Base-by-base conservation (phyloP, 371 early-diverging fungal species). In the Apophysomyces sp. region DNA sequence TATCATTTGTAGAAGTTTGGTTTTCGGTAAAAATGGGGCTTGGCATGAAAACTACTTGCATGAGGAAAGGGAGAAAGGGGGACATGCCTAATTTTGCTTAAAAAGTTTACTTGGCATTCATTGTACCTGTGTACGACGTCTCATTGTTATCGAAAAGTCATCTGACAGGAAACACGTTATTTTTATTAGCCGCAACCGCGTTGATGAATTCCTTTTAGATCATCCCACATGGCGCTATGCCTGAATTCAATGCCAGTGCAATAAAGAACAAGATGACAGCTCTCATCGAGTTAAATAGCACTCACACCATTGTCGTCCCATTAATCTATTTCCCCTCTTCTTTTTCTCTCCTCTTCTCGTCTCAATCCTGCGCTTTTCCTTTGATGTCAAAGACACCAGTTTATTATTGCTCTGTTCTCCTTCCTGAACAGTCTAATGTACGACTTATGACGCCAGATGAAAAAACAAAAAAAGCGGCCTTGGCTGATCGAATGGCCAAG, bases 191-290 rank as follows among this genome's bases (percentile, higher is more conserved):
- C 49, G 49, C 49, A 44, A 44, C 21, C 49, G 49, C 49, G 49
- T 44, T 44, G 49, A 44, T 44, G 24, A 9, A 44, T 44, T 44
- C 49, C 49, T 44, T 44, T 44, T 44, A 44, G 18, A 44, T 18
- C 21, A 21, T 44, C 49, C 49, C 49, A 44, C 49, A 44, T 44
- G 49, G 49, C 49, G 21, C 49, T 6, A 44, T 44, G 49, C 49
- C 49, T 44, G 18, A 44, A 44, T 44, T 44, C 21, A 44, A 44
- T 16, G 49, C 49, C 21, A 44, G 21, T 21, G 49, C 24, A 44
- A 44, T 44, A 44, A 44, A 44, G 49, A 44, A 21, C 49, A 44
- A 44, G 49, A 44, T 44, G 49, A 44, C 49, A 44, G 49, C 49
- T 44, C 21, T 44, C 49, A 44, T 44, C 21, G 18, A 44, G 49